Conservation (phyloP, 1,139 yeast species). For the Scheffersomyces insectosa region DNA sequence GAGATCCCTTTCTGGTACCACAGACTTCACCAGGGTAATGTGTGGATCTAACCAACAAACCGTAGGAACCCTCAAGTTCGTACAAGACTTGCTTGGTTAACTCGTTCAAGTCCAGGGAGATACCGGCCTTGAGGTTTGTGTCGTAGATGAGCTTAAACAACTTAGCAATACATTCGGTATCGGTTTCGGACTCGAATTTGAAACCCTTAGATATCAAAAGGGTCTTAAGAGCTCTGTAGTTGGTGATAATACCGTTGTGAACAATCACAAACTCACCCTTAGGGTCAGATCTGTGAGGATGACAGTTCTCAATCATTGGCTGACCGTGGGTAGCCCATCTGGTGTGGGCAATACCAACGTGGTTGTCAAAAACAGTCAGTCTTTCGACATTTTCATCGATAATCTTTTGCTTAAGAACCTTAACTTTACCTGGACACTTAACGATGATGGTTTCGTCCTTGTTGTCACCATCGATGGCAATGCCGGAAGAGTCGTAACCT, state of each 20-base stretch:
- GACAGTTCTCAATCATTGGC: conserved; percentile 84
- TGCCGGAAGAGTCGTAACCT: conserved; percentile 97
- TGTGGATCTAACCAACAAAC: conserved; percentile 84
- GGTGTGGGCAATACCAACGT: conserved; percentile 97
- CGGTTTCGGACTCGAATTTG: conserved; percentile 89
- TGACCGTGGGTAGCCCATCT: conserved; percentile 99
- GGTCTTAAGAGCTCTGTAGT: conserved; percentile 86
- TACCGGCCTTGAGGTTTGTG: conserved; percentile 62
- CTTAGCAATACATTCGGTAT: conserved; percentile 97
- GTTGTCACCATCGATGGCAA: conserved; percentile 89
- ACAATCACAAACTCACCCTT: conserved; percentile 85
- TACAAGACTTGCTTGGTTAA: conserved; percentile 89
- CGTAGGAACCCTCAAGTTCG: conserved; percentile 97
- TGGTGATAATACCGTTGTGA: conserved; percentile 98
- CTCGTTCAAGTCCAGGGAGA: conserved; percentile 81
- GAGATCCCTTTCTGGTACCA: conserved; percentile 98
- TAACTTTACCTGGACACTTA: conserved; percentile 92
- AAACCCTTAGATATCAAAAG: conserved; percentile 79
- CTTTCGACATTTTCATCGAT: conserved; percentile 53
- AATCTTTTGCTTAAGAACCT: conserved; percentile 71
- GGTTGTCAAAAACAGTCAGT: conserved; percentile 70
- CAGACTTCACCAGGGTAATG: conserved; percentile 96
- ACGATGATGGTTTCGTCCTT: conserved; percentile 64
- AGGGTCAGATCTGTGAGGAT: conserved; percentile 91
- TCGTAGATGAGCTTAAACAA: conserved; percentile 90